A percentile compares a stretch with the other conserved stretches of the same genome.
Evolutionary conservation across 768 basidiomycete genomes (phyloP).

Genomic region (Pilatotrama ljubarskyi): DNA sequence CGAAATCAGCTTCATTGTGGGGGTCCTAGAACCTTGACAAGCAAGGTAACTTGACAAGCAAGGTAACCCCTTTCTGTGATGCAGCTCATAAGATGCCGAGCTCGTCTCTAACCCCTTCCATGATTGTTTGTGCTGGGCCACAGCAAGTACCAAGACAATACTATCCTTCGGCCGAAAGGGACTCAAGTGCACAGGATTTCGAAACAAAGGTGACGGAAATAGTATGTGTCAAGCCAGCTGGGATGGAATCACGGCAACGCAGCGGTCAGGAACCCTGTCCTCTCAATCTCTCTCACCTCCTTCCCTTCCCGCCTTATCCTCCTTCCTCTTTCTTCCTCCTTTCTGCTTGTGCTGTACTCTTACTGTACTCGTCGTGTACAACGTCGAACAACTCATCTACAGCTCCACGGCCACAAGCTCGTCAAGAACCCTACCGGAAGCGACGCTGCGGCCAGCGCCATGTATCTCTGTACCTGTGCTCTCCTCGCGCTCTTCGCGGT

Average conservation of each 20-base stretch:
- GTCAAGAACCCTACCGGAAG: neutral
- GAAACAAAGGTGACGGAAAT: slow-evolving; percentile 7
- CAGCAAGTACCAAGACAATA: too few relatives aligned
- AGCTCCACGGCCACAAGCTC: neutral
- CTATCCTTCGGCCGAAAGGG: too few relatives aligned
- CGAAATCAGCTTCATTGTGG: too few relatives aligned
- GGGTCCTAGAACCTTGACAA: too few relatives aligned
- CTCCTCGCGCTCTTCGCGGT: slow-evolving; percentile 7
- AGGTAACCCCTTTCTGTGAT: too few relatives aligned
- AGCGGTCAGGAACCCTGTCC: neutral
- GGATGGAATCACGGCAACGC: neutral
- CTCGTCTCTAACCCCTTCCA: too few relatives aligned
- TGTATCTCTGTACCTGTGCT: slow-evolving; percentile 9
- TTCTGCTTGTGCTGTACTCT: neutral
- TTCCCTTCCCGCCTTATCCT: slow-evolving; percentile 6
- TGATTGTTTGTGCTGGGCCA: too few relatives aligned
- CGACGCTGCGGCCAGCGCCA: neutral
- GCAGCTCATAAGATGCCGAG: too few relatives aligned
- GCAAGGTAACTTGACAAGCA: too few relatives aligned
- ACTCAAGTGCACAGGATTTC: neutral
- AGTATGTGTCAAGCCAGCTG: slow-evolving; percentile 13
- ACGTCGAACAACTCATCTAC: neutral
- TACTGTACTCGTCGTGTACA: neutral
- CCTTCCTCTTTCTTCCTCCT: neutral
- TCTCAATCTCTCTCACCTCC: neutral